These are phyloP conservation scores for Penicillium sp. DNA, from an alignment of 2,329 filamentous ascomycete genomes.

Conservation along the genomic window DNA sequence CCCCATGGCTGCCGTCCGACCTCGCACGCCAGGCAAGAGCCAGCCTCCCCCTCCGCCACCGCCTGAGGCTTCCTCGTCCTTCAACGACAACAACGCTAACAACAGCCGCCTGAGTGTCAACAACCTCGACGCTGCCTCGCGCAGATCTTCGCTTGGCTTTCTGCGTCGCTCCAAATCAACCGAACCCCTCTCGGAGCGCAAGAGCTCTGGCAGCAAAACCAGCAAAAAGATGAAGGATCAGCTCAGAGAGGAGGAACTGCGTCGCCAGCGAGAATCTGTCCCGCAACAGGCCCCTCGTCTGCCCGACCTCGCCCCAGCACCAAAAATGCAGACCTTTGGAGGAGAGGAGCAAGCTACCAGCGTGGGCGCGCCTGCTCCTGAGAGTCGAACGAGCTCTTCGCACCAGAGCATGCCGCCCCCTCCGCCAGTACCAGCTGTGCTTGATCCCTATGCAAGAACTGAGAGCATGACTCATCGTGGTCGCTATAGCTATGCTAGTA, in stretches of 20 bases:
- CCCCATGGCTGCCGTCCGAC: slow-evolving; percentile 33
- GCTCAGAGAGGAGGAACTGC: slow-evolving; percentile 48
- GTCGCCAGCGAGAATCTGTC: slow-evolving; percentile 55
- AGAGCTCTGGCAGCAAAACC: slow-evolving; percentile 29
- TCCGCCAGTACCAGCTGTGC: slow-evolving; percentile 21
- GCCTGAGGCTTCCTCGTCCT: background rate
- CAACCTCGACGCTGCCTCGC: slow-evolving; percentile 24
- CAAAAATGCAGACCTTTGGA: slow-evolving; percentile 55
- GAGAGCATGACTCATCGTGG: slow-evolving; percentile 97
- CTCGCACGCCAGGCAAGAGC: slow-evolving; percentile 31
- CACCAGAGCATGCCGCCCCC: slow-evolving; percentile 33
- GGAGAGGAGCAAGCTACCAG: slow-evolving; percentile 56
- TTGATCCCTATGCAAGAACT: slow-evolving; percentile 73
- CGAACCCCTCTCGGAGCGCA: slow-evolving; percentile 56
- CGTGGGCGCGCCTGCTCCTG: background rate
- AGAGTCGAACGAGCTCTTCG: slow-evolving; percentile 56
- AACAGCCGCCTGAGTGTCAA: slow-evolving; percentile 11
- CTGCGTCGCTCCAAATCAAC: slow-evolving; percentile 66
- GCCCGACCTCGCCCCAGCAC: slow-evolving; percentile 44
- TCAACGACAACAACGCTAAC: slow-evolving; percentile 3
- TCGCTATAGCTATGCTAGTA: slow-evolving; percentile 93
- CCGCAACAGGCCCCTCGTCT: slow-evolving; percentile 58
- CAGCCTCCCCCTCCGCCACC: slow-evolving; percentile 22
- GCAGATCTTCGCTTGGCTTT: slow-evolving; percentile 54
- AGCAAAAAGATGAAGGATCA: slow-evolving; percentile 38